Evolutionary conservation across 192 early-diverging fungal species (phyloP), one percentile per base, ranked within the genome.

Genomic region (Coemansia sp.): DNA sequence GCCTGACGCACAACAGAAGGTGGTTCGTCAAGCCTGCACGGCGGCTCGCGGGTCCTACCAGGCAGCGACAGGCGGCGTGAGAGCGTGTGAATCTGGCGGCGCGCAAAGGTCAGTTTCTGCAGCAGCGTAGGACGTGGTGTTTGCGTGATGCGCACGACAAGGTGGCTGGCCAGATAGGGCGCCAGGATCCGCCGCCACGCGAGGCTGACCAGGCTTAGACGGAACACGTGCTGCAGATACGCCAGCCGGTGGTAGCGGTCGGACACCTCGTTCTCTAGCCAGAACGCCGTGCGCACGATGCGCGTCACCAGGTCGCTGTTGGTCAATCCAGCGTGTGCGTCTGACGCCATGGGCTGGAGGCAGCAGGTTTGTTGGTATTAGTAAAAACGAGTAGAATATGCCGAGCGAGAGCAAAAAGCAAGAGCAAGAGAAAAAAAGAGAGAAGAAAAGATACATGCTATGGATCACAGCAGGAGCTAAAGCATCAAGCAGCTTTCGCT

Each of bases 241-340:
- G 53, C 66, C 13, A 69, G 66, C 6, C 59, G 53, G 25, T 57
- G 59, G 39, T 62, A 48, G 10, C 60, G 51, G 33, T 61, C 66
- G 1, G 55, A 49, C 14, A 58, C 49, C 3, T 59, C 59, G 34
- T 24, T 50, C 40, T 69, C 66, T n/a, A 55, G 30, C 59, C 54
- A 58, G 30, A 69, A 61, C 12, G 55, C 15, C 54, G 57, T 59
- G 18, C 54, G 58, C 41, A 61, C 59, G 15, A 69, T 69, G 34
- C 56, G 59, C 50, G 57, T 25, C 9, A 69, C 48, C 12, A 69
- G 22, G 43, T 62, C 59, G 54, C 54, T 54, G 44, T 61, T 57
- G n/a, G 4, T 30, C 27, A 30, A 7, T 38, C 41, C 12, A 69
- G 38, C 17, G 53, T 48, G 45, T 42, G 49, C 21, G 1, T 42